phyloP scores from a whole-genome alignment of 2,329 filamentous ascomycete species.

The Trichoderma citrinoviride region DNA sequence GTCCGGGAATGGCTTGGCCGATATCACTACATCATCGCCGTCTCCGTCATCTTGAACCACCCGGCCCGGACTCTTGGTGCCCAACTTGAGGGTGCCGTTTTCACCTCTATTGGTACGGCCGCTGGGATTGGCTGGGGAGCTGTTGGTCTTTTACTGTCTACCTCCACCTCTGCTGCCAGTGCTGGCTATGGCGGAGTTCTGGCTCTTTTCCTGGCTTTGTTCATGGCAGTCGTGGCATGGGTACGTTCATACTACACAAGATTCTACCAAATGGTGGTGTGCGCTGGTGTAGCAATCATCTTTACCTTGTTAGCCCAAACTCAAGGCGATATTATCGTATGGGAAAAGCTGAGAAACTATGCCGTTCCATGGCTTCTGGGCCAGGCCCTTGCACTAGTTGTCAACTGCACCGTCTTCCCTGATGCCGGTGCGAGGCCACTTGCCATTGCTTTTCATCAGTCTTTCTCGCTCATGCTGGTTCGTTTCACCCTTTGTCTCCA shows the following conservation, averaged over 20 bases:
- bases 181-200: slow-evolving; percentile 54
- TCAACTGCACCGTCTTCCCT: slow-evolving; percentile 50
- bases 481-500: slow-evolving; percentile 9
- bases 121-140: slow-evolving; percentile 55
- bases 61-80: slow-evolving; percentile 54
- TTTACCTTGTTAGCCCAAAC: slow-evolving; percentile 54
- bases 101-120: slow-evolving; percentile 53
- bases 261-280: slow-evolving; percentile 54
- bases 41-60: slow-evolving; percentile 59
- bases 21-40: slow-evolving; percentile 54
- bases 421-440: slow-evolving; percentile 55
- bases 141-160: slow-evolving; percentile 53
- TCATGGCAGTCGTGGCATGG: slow-evolving; percentile 51
- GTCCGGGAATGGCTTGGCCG: slow-evolving; percentile 51
- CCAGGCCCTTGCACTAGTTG: slow-evolving; percentile 50
- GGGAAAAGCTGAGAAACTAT: slow-evolving; percentile 52
- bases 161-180: slow-evolving; percentile 45
- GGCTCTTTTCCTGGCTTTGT: slow-evolving; percentile 53
- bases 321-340: slow-evolving; percentile 41
- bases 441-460: slow-evolving; percentile 46
- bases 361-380: slow-evolving; percentile 56
- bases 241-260: slow-evolving; percentile 55
- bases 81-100: slow-evolving; percentile 54
- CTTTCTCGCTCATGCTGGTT: slow-evolving; percentile 48
- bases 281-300: slow-evolving; percentile 54